Base-by-base conservation (phyloP, 108 stramenopile species). In the Conticribra guillardii region DNA sequence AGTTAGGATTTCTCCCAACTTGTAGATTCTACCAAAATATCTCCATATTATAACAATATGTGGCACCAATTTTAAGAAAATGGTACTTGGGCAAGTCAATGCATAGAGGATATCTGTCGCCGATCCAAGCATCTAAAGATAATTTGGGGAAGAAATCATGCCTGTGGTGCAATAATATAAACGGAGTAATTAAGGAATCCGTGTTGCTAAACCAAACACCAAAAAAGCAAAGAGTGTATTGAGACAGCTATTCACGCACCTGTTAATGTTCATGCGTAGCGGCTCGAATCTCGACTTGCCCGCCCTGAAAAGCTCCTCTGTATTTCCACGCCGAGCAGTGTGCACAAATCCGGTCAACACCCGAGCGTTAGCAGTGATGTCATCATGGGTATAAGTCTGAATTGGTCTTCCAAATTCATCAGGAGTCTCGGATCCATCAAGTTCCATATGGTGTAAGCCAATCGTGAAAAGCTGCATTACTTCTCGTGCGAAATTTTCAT, bases 11-110 rank as follows among this genome's bases (percentile, higher is more conserved):
- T n/a, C n/a, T n/a, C n/a, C n/a, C n/a, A n/a, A n/a, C n/a, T n/a
- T n/a, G n/a, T n/a, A n/a, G n/a, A n/a, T n/a, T n/a, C n/a, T n/a
- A n/a, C n/a, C n/a, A n/a, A n/a, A n/a, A n/a, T n/a, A n/a, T n/a
- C n/a, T n/a, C n/a, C n/a, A n/a, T n/a, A n/a, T n/a, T n/a, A n/a
- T n/a, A n/a, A n/a, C n/a, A n/a, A 58, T 71, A 82, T 31, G 61
- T 73, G 3, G 74, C 79, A 14, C 79, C 79, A 32, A 69, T 56
- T 55, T 73, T 73, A 32, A 93, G 54, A 56, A 93, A 90, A 32
- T 84, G 74, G 4, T 66, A 44, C 14, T 26, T 32, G 9, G 87
- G 86, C 21, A 89, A 45, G 53, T 87, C 83, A 31, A 51, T 50
- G 23, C 85, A 85, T 2, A 83, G 75, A 1, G 82, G 85, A 34